A percentile compares a stretch with the other conserved stretches of the same genome.
These are phyloP conservation scores for Heimioporus sp. DNA, from an alignment of 768 basidiomycete species.

Conservation along the genomic window DNA sequence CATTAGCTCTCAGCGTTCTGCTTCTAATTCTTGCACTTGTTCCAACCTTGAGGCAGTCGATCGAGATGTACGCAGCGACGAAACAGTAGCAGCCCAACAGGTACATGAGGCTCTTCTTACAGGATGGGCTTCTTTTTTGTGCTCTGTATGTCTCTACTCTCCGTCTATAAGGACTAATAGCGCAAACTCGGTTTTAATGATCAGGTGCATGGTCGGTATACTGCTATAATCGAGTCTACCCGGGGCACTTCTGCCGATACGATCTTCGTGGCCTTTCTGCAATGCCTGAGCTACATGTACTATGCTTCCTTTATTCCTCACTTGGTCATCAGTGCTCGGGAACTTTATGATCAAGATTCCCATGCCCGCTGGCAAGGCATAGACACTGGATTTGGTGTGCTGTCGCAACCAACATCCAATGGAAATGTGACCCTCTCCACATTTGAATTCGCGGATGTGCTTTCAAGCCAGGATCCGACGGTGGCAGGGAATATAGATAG, in stretches of 20 bases:
- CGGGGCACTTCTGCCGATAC: not conserved
- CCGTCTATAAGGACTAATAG: not conserved
- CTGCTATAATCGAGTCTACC: not conserved
- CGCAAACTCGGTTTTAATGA: not conserved
- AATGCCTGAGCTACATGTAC: not conserved
- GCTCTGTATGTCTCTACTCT: conserved; percentile 1
- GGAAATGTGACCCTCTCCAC: not conserved
- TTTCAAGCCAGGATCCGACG: not conserved
- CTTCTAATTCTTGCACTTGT: not conserved
- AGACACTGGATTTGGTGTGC: conserved; percentile 6
- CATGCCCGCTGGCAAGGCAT: not conserved
- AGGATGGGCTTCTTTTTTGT: conserved; percentile 6
- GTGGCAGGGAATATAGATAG: not conserved
- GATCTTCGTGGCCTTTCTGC: not conserved
- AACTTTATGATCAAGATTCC: not conserved
- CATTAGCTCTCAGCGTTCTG: not conserved
- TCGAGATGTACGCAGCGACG: conserved; percentile 3
- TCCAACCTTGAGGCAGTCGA: not conserved
- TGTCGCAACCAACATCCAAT: not conserved
- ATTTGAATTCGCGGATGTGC: not conserved
- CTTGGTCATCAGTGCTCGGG: conserved; percentile 11
- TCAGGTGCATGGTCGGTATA: not conserved
- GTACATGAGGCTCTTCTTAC: not conserved
- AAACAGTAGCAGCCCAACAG: conserved; percentile 6
- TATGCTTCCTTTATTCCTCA: not conserved